Base-by-base conservation (phyloP, 1,284 basidiomycete genomes). In the Mycena citricolor region DNA sequence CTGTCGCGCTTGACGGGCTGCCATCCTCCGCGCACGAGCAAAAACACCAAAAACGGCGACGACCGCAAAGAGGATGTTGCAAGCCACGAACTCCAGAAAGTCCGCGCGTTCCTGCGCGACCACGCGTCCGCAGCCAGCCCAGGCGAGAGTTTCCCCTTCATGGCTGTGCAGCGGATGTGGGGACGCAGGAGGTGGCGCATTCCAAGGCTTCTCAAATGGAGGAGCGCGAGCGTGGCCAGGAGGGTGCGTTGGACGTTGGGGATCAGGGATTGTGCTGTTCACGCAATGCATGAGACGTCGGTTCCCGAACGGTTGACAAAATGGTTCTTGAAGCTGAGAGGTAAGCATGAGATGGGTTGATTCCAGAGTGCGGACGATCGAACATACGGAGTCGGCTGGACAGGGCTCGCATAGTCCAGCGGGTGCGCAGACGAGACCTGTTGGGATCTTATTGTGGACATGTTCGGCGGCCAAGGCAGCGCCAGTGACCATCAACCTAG, bases 221-320 rank as follows among this genome's bases (percentile, higher is more conserved):
- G 40, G 54, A 24, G 29, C 53, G 23, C 33, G 50, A 17, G 49
- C 47, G 36, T 48, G 54, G 22, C 35, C 45, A 19, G 49, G 47
- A 19, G 54, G 34, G 45, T 16, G 51, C 31, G 41, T 49, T 31
- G 37, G 51, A 17, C 19, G 47, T 16, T 8, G 49, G 39, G 24
- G 37, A 16, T 20, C 31, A 20, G 46, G 24, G 21, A 64, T 55
- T 37, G 66, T 65, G 29, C 59, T 54, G 45, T 79, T 79, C 14
- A 77, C 62, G 52, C 92, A 94, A 61, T 92, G 90, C 67, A 94
- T 75, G 25, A 92, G 74, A 14, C 87, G 79, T 25, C 92, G 79
- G 64, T 93, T 94, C 32, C 92, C 91, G 59, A 92, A 94, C 5
- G 92, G 91, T 59, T 89, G 80, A 65, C 91, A 95, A 65, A 88